Evolutionary conservation across 1,139 yeast species (phyloP), one percentile per base, ranked within the genome.

Genomic region (Insectozyma bohioensis): DNA sequence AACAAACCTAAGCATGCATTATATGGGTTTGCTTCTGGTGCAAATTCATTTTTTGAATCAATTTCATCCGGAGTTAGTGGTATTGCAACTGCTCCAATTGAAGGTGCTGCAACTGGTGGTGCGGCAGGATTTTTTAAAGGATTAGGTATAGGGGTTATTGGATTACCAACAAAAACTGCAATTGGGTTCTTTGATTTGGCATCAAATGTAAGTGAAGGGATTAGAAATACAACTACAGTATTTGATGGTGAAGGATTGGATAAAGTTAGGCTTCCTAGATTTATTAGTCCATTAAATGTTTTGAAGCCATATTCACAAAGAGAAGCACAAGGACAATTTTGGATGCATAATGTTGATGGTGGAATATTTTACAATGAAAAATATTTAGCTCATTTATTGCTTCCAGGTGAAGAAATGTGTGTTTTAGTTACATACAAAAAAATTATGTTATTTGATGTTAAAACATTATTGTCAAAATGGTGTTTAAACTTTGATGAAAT

Each of bases 101-200:
- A 85, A 51, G 98, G 97, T 6, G 95, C 95, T 0, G 71, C 72
- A 15, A 69, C 74, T 35, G 95, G 82, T 28, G 98, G 97, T 8
- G 80, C 97, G 0, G 68, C 80, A 2, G 98, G 98, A 0, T 92
- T 94, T 54, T 80, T 94, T 61, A 86, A 79, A 53, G 98, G 99
- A 0, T 56, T 94, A 7, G 98, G 98, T 6, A 85, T 83, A 49
- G 98, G 98, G n/a, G 55, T 94, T 14, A 78, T 94, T 35, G 98
- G 98, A 0, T 63, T 94, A 24, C 98, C 98, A 0, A 88, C 98
- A 0, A 94, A 94, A 60, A 87, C 98, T 0, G 96, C 97, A 0
- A 88, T 92, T 50, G 99, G 99, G 6, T 58, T 92, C 20, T 83
- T 94, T 49, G 99, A 94, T 54, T 68, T 94, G 45, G 96, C 98